Conservation (phyloP, 768 basidiomycete species). For the Rhizopogon vinicolor region DNA sequence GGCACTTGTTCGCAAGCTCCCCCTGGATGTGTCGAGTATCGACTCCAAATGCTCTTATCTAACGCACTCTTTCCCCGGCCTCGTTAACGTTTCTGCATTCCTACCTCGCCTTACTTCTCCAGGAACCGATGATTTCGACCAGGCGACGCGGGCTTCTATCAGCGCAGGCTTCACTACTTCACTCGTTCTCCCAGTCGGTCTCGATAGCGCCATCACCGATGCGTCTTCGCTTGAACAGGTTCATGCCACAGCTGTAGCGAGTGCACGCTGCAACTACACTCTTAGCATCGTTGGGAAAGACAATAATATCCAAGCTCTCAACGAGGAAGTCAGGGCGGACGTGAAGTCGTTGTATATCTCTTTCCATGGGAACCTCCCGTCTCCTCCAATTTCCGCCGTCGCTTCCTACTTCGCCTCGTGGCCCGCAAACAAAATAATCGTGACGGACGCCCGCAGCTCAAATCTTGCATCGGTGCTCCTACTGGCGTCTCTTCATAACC, state of each 20-base stretch:
- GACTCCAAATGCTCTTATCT: slow-evolving; percentile 94
- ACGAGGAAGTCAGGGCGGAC: slow-evolving; percentile 74
- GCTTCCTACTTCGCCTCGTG: slow-evolving; percentile 88
- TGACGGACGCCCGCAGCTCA: slow-evolving; percentile 89
- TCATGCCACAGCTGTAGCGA: slow-evolving; percentile 53
- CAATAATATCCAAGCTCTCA: slow-evolving; percentile 56
- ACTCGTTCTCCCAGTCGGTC: slow-evolving; percentile 71
- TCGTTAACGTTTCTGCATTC: slow-evolving; percentile 86
- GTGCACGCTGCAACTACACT: slow-evolving; percentile 85
- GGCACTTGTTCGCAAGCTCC: slow-evolving; percentile 85
- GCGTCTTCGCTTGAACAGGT: slow-evolving; percentile 63
- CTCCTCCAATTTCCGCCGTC: slow-evolving; percentile 64
- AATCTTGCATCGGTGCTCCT: slow-evolving; percentile 92
- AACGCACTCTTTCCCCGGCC: slow-evolving; percentile 87
- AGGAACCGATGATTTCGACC: slow-evolving; percentile 47
- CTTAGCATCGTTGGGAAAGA: slow-evolving; percentile 74
- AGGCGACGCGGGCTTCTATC: slow-evolving; percentile 76
- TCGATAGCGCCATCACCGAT: slow-evolving; percentile 61
- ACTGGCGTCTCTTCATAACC: slow-evolving; percentile 87
- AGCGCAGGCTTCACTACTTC: slow-evolving; percentile 88
- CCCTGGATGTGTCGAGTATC: slow-evolving; percentile 83
- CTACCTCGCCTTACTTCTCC: slow-evolving; percentile 61
- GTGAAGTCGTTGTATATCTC: slow-evolving; percentile 87
- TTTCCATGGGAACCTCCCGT: slow-evolving; percentile 45
- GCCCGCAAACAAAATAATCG: slow-evolving; percentile 88